Conservation (phyloP, 768 basidiomycete genomes). For the Kwoniella newhampshirensis region DNA sequence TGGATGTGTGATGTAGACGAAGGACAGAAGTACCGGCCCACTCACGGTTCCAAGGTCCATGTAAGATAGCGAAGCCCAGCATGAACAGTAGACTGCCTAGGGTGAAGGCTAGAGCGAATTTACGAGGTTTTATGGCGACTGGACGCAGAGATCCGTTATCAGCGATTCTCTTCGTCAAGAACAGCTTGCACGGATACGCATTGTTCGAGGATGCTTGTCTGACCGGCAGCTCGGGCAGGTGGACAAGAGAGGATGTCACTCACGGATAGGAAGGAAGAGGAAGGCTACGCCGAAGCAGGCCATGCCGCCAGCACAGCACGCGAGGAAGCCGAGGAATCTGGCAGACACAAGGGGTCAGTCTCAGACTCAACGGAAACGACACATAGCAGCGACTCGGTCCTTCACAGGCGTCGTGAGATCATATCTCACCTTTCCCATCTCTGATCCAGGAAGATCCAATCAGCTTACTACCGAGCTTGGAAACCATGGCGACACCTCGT, state of each 20-base stretch:
- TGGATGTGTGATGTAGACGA: too few species aligned
- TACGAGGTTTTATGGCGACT: constrained; percentile 70
- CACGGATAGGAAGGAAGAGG: constrained; percentile 59
- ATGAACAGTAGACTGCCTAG: constrained; percentile 90
- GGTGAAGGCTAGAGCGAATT: constrained; percentile 89
- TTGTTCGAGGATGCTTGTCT: too few species aligned
- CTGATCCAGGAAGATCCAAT: constrained; percentile 57
- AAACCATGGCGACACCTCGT: not conserved
- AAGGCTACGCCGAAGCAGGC: constrained; percentile 74
- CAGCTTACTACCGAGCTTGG: not conserved
- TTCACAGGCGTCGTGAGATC: too few species aligned
- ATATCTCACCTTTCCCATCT: constrained; percentile 82
- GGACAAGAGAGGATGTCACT: too few species aligned
- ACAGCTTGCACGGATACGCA: too few species aligned
- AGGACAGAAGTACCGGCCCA: not conserved
- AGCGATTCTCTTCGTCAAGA: too few species aligned
- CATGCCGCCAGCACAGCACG: constrained; percentile 81
- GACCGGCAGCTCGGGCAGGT: too few species aligned
- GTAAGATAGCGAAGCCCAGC: constrained; percentile 68
- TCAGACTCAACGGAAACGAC: too few species aligned
- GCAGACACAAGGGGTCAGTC: too few species aligned
- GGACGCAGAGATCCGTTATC: too few species aligned
- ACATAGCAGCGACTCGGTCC: too few species aligned
- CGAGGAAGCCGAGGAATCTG: constrained; percentile 86
- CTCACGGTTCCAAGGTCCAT: constrained; percentile 75